Evolutionary conservation across 352 stramenopile species (phyloP).

Genomic region (Globisporangium perplexum): DNA sequence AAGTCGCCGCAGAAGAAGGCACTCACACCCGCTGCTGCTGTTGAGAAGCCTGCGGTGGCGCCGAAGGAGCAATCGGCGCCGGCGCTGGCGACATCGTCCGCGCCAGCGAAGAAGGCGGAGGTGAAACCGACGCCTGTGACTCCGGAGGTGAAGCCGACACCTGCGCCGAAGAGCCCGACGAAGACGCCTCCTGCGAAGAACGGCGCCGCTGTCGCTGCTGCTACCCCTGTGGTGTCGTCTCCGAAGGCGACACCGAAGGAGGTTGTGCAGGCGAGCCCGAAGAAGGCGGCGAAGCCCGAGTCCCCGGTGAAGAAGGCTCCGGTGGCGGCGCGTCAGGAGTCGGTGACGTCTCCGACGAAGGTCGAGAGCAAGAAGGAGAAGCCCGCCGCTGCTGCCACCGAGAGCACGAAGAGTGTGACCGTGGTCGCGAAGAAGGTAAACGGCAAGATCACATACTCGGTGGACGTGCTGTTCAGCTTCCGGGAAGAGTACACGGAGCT

Average conservation of each 20-base stretch:
- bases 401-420: slow-evolving; percentile 22
- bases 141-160: slow-evolving; percentile 10
- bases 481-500: slow-evolving; percentile 53
- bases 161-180: slow-evolving; percentile 5
- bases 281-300: slow-evolving; percentile 8
- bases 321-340: slow-evolving; percentile 2
- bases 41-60: background rate
- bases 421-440: slow-evolving; percentile 24
- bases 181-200: slow-evolving; percentile 13
- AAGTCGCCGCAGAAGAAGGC: slow-evolving; percentile 21
- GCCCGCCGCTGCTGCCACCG: background rate
- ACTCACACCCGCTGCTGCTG: background rate
- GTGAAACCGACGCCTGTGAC: slow-evolving; percentile 3
- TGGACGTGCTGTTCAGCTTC: slow-evolving; percentile 57
- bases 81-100: background rate
- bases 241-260: slow-evolving; percentile 8
- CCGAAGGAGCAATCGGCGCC: slow-evolving; percentile 4
- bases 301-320: slow-evolving; percentile 15
- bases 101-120: slow-evolving; percentile 6
- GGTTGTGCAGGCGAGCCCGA: slow-evolving; percentile 7
- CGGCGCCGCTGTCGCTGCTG: background rate
- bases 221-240: background rate
- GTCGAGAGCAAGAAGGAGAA: slow-evolving; percentile 9
- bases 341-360: slow-evolving; percentile 7
- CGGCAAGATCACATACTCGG: slow-evolving; percentile 52